Base-by-base conservation (phyloP, 2,329 filamentous ascomycete species). In the Zasmidium citrigriseum region DNA sequence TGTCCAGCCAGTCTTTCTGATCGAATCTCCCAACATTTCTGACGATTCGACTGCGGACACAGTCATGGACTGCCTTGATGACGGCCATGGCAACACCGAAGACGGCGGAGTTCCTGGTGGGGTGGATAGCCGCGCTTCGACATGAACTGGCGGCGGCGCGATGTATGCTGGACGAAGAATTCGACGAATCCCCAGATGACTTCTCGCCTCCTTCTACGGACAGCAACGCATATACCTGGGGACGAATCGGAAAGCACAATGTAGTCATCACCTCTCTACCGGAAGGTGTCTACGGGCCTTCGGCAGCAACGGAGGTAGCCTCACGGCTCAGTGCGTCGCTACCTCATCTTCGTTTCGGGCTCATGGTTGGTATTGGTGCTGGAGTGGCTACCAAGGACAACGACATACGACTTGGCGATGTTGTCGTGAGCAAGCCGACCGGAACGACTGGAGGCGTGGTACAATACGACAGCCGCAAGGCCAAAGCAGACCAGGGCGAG, bases 361-460 rank as follows among this genome's bases (percentile, higher is more conserved):
- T 58, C 3, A 20, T 58, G 2, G 59, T 61, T 21, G 59, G 59
- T 0, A 55, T 61, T 11, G 59, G 50, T 1, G 55, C 55, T n/a
- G 59, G 55, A 1, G 16, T 41, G 14, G 34, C 7, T 41, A 7
- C 34, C 4, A n/a, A 41, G 14, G 34, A n/a, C 34, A 41, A 9
- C 14, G 67, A 70, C n/a, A 64, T 72, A 7, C 63, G 65, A 1
- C 66, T 72, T 4, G 70, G 69, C 1, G 69, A 71, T 45, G 50
- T 72, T 14, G 65, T 67, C 0, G 62, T 72, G 10, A 68, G 68
- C 52, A 56, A 57, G n/a, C 68, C 68, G 1, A 41, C 25, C 0
- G 57, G 50, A 0, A 49, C 23, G 2, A 51, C 25, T 22, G 67
- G 63, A 1, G 68, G 68, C 3, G 66, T 72, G 0, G 54, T 69